Conservation (phyloP, 1,139 yeast species). For the Sugiyamaella novakii region DNA sequence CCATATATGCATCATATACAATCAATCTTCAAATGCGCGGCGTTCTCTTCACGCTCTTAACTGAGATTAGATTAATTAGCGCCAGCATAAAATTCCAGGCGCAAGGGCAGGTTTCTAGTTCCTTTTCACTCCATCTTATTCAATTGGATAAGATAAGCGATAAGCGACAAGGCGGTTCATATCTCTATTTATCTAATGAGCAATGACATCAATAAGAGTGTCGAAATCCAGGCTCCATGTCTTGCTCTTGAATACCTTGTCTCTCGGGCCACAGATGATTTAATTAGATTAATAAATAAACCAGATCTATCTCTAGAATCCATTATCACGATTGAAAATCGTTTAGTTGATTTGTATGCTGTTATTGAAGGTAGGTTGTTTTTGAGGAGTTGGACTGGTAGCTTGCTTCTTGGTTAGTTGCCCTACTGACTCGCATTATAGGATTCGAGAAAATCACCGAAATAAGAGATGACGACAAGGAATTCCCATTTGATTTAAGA, state of each 20-base stretch:
- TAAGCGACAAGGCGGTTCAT: no score
- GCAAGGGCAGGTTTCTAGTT: neutral
- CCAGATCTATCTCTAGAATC: no score
- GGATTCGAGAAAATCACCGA: neutral
- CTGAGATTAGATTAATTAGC: neutral
- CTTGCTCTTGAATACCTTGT: slow-evolving; percentile 9
- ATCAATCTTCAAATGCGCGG: no score
- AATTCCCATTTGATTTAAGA: neutral
- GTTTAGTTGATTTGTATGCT: neutral
- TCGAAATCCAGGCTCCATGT: slow-evolving; percentile 2
- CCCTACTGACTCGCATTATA: slow-evolving; percentile 2
- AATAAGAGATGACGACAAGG: neutral
- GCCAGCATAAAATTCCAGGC: neutral
- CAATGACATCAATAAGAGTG: neutral
- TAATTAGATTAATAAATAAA: neutral
- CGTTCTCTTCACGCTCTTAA: no score
- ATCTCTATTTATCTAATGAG: neutral
- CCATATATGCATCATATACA: no score
- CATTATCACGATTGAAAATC: neutral
- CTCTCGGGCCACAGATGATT: neutral
- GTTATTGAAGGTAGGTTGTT: slow-evolving; percentile 5
- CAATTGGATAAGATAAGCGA: no score
- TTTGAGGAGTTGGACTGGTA: neutral
- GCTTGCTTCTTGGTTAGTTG: no score
- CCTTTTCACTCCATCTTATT: no score